A percentile compares a stretch with the other conserved stretches of the same genome.
These are phyloP conservation scores for Neodidymelliopsis sp. DNA, from an alignment of 2,329 filamentous ascomycete genomes.

Conservation along the genomic window DNA sequence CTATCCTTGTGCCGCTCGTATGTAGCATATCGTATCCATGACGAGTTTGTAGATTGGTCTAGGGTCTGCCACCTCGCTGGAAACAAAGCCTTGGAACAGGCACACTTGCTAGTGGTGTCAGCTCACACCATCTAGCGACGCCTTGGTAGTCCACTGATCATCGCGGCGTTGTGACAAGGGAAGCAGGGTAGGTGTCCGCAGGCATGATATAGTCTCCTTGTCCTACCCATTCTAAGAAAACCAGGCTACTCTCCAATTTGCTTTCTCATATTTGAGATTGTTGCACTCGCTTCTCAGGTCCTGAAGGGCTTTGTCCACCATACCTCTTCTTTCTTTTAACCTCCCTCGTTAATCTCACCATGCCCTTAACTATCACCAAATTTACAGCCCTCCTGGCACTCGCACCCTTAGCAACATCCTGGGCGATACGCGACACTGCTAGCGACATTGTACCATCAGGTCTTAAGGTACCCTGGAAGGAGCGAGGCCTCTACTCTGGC, in stretches of 20 bases:
- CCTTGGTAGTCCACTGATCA: conserved; percentile 20
- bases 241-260: conserved; percentile 14
- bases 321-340: conserved; percentile 12
- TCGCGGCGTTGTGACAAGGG: conserved; percentile 12
- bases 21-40: conserved; percentile 22
- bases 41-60: conserved; percentile 20
- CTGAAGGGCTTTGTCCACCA: not conserved
- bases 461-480: conserved; percentile 36
- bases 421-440: conserved; percentile 21
- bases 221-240: conserved; percentile 22
- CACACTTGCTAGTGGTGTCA: conserved; percentile 26
- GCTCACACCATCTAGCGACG: conserved; percentile 22
- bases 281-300: conserved; percentile 7
- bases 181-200: conserved; percentile 19
- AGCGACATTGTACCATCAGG: conserved; percentile 1
- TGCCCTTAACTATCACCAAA: conserved; percentile 22
- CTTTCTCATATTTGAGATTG: conserved; percentile 10
- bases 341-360: conserved; percentile 6
- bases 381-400: conserved; percentile 23
- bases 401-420: conserved; percentile 24
- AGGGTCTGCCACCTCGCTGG: conserved; percentile 19
- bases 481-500: conserved; percentile 21
- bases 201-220: conserved; percentile 25
- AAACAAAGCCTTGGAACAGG: conserved; percentile 20
- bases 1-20: conserved; percentile 1